Evolutionary conservation across 345 rosid genomes (phyloP).

Genomic region (Hevea brasiliensis): DNA sequence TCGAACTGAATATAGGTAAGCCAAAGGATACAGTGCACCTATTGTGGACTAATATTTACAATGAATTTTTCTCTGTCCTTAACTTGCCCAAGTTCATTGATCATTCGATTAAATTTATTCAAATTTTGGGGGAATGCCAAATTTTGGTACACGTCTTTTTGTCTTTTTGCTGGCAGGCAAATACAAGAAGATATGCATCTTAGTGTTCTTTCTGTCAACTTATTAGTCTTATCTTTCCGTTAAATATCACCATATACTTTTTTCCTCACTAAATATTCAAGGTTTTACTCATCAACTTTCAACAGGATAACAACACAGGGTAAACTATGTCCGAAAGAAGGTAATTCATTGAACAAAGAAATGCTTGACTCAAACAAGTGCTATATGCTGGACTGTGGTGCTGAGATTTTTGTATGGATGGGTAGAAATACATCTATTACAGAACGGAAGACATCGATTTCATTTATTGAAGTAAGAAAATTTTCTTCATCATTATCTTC

Average conservation of each 20-base stretch:
- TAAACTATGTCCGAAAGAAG: constrained; percentile 50
- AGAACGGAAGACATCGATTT: constrained; percentile 68
- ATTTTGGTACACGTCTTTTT: not conserved
- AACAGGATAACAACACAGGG: constrained; percentile 68
- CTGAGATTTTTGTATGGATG: constrained; percentile 80
- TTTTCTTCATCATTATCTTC: not conserved
- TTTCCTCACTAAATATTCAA: constrained; percentile 7
- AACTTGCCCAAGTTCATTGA: constrained; percentile 7
- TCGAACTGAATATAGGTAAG: not conserved
- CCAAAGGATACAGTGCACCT: not conserved
- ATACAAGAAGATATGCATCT: not conserved
- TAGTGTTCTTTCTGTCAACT: not conserved
- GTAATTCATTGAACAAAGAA: constrained; percentile 45
- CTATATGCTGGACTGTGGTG: constrained; percentile 69
- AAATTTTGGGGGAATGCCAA: constrained; percentile 2
- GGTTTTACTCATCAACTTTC: constrained; percentile 2
- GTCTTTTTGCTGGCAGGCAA: not conserved
- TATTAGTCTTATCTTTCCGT: not conserved
- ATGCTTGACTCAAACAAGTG: constrained; percentile 69
- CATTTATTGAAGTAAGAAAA: constrained; percentile 63
- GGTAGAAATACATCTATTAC: constrained; percentile 66
- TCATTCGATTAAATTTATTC: not conserved
- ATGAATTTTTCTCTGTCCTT: not conserved
- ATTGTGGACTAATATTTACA: not conserved
- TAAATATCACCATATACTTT: constrained; percentile 3